A percentile compares a stretch with the other conserved stretches of the same genome.
These are phyloP conservation scores for Jamesozyma hellenica DNA, from an alignment of 805 yeast genomes.

Conservation along the genomic window DNA sequence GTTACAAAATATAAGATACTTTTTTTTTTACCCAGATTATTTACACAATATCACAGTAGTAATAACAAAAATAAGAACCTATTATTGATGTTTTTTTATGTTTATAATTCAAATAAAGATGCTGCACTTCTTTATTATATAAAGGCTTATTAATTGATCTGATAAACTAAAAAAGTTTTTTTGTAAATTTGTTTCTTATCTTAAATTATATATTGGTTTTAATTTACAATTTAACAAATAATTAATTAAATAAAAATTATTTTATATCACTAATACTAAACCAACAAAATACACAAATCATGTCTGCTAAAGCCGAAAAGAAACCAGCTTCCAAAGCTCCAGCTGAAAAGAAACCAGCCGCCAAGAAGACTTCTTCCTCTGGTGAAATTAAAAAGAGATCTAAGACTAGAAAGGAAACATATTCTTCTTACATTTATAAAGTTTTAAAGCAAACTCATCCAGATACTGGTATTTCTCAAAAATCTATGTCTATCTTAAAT, in stretches of 20 bases:
- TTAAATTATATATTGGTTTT: no score
- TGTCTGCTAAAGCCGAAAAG: constrained; percentile 59
- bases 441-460: constrained; percentile 98
- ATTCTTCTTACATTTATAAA: constrained; percentile 96
- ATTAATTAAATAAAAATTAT: no score
- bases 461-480: constrained; percentile 98
- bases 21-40: no score
- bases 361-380: constrained; percentile 82
- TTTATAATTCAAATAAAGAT: not conserved
- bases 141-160: not conserved
- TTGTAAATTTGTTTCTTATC: no score
- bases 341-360: constrained; percentile 46
- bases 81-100: no score
- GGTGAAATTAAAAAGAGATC: constrained; percentile 82
- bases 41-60: no score
- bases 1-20: no score
- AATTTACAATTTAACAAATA: no score
- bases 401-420: constrained; percentile 95
- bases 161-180: not conserved
- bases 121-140: not conserved
- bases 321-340: constrained; percentile 33
- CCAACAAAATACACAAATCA: constrained; percentile 18
- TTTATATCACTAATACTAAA: not conserved
- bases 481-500: constrained; percentile 98
- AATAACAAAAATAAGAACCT: no score